A percentile compares a stretch with the other conserved stretches of the same genome.
Evolutionary conservation across 2,329 filamentous ascomycete genomes (phyloP).

Genomic region (Triangularia setosa): DNA sequence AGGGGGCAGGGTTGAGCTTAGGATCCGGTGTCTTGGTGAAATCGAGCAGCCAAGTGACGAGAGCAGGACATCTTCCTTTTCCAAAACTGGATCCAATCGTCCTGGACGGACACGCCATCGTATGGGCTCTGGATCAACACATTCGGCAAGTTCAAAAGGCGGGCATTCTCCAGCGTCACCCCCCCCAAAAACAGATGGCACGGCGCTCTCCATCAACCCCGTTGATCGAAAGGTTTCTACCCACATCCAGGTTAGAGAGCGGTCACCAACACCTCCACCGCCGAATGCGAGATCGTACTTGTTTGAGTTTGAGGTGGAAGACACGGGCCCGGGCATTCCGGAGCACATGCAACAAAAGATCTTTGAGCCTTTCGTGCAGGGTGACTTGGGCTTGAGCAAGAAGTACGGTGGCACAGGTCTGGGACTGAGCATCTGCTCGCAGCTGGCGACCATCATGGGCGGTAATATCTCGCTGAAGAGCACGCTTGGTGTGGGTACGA

Average conservation of each 20-base stretch:
- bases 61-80: constrained; percentile 52
- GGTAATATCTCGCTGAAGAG: constrained; percentile 71
- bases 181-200: constrained; percentile 37
- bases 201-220: constrained; percentile 60
- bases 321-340: constrained; percentile 83
- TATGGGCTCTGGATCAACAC: constrained; percentile 46
- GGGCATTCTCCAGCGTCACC: constrained; percentile 26
- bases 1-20: constrained; percentile 70
- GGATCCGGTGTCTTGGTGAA: constrained; percentile 70
- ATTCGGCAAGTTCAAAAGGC: constrained; percentile 47
- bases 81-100: constrained; percentile 41
- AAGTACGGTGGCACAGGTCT: constrained; percentile 87
- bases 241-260: constrained; percentile 48
- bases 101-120: constrained; percentile 41
- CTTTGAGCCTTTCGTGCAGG: constrained; percentile 93
- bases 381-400: constrained; percentile 82
- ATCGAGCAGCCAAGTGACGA: constrained; percentile 37
- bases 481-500: constrained; percentile 68
- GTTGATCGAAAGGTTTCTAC: constrained; percentile 51
- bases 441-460: constrained; percentile 78
- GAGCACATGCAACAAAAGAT: constrained; percentile 73
- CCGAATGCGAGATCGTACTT: constrained; percentile 59
- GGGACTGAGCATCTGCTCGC: constrained; percentile 83
- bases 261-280: constrained; percentile 58
- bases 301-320: constrained; percentile 86